phyloP scores from a whole-genome alignment of 306 rosid species.

The Vachellia collinsii region DNA sequence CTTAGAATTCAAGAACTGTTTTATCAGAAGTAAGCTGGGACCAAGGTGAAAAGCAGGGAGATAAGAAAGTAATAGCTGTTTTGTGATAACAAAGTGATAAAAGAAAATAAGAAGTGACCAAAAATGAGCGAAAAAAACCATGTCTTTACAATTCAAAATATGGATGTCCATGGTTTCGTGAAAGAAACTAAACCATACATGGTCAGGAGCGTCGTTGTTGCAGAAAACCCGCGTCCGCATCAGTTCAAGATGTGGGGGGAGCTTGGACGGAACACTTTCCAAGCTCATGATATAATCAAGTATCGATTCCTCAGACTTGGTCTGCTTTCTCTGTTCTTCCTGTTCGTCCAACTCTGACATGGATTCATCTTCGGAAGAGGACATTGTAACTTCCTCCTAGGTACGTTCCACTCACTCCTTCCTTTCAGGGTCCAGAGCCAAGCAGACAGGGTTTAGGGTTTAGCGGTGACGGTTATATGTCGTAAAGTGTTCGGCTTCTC shows the following conservation, averaged over 20 bases:
- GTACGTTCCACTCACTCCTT: not conserved
- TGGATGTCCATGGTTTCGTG: not conserved
- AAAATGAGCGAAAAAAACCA: not conserved
- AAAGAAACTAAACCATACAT: slow-evolving; percentile 34
- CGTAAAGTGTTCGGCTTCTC: no score
- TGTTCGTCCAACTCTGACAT: slow-evolving; percentile 41
- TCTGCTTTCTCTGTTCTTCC: slow-evolving; percentile 10
- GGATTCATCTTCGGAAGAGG: slow-evolving; percentile 34
- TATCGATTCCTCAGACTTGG: slow-evolving; percentile 17
- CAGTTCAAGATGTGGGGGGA: slow-evolving; percentile 50
- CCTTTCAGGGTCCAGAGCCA: not conserved
- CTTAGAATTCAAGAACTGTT: not conserved
- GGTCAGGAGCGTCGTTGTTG: slow-evolving; percentile 53
- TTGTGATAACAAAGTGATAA: no score
- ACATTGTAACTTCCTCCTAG: slow-evolving; percentile 1
- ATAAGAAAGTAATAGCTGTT: not conserved
- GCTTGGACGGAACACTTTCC: slow-evolving; percentile 46
- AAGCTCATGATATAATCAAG: slow-evolving; percentile 55
- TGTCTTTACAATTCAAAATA: not conserved
- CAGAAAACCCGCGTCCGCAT: slow-evolving; percentile 53
- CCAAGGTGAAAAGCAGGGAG: not conserved
- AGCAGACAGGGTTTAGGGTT: slow-evolving; percentile 13
- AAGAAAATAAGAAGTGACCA: not conserved
- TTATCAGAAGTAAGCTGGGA: not conserved
- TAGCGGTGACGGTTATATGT: not conserved